Evolutionary conservation across 768 basidiomycete genomes (phyloP).

Genomic region (Butyriboletus loyo): DNA sequence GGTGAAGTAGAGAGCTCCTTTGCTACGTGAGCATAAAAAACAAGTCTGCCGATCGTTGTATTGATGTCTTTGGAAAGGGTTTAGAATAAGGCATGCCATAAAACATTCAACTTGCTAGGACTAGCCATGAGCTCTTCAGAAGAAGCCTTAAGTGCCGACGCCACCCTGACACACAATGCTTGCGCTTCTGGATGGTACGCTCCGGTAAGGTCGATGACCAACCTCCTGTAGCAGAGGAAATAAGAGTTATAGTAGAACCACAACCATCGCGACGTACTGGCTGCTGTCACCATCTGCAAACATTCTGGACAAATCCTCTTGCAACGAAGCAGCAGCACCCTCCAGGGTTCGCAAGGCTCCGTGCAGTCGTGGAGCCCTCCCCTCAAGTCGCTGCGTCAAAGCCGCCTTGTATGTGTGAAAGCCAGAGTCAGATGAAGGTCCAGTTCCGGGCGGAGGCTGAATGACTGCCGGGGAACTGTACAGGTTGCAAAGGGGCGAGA

Average conservation of each 20-base stretch:
- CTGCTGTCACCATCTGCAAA: constrained; percentile 40
- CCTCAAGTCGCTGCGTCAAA: constrained; percentile 60
- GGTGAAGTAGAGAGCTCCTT: constrained; percentile 44
- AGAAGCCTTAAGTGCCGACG: constrained; percentile 39
- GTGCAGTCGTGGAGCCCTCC: constrained; percentile 62
- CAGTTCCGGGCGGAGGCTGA: constrained; percentile 39
- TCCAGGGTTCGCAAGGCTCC: constrained; percentile 58
- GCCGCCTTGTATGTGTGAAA: constrained; percentile 63
- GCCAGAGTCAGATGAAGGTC: constrained; percentile 37
- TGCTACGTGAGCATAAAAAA: constrained; percentile 50
- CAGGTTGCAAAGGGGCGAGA: constrained; percentile 50
- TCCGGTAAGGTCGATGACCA: constrained; percentile 42
- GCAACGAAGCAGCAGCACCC: constrained; percentile 52
- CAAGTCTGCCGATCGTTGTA: constrained; percentile 30
- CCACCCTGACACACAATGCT: constrained; percentile 40
- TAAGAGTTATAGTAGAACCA: not conserved
- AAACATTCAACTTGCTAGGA: constrained; percentile 33
- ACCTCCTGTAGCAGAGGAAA: constrained; percentile 30
- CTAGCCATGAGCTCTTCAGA: constrained; percentile 29
- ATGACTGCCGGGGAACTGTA: constrained; percentile 54
- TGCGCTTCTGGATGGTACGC: constrained; percentile 53
- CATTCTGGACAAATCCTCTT: constrained; percentile 54
- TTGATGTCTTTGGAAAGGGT: constrained; percentile 4
- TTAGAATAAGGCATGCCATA: not conserved
- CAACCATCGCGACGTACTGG: constrained; percentile 35